Evolutionary conservation across 2,329 filamentous ascomycete genomes (phyloP), one percentile per base, ranked within the genome.

Genomic region (Talaromyces piceae): DNA sequence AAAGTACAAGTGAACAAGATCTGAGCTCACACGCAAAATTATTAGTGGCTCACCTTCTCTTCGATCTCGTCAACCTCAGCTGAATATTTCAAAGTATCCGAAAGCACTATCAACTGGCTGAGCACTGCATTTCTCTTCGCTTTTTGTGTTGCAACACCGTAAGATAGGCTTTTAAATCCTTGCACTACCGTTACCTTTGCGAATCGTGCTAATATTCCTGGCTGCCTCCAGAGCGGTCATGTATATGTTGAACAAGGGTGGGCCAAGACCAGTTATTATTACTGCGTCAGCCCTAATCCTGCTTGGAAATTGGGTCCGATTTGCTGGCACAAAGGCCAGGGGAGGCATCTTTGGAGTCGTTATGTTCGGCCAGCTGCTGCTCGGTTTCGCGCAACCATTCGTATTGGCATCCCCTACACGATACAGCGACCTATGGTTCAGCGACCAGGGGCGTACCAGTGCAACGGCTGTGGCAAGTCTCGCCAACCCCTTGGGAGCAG

Each of bases 341-440:
- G 71, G 80, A 22, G 87, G 86, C 46, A 77, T 75, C 58, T 94
- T 87, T 63, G 83, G 83, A 39, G 77, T 87, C 41, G 84, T 89
- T 55, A 88, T 97, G 86, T 84, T 94, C 59, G 91, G 91, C 4
- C 91, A 97, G 72, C 86, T 97, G 65, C 67, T 98, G 54, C 89
- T 87, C 48, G 93, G 91, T 1, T 77, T 96, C 33, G 84, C 89
- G 1, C 93, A 98, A 65, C 91, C 93, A 0, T 97, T 97, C 67
- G 88, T 95, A 11, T 80, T 97, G 8, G 83, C 86, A 5, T 89
- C 91, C 0, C 91, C 93, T 0, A 91, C 93, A 0, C 78, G 88
- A 55, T 98, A 95, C 70, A 93, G 88, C 50, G 91, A 96, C 65
- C 74, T 95, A 54, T 97, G 93, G 93, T 97, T 97, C 71, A 91